phyloP scores from a whole-genome alignment of 106 monocot genomes.

The Dioscorea alata region DNA sequence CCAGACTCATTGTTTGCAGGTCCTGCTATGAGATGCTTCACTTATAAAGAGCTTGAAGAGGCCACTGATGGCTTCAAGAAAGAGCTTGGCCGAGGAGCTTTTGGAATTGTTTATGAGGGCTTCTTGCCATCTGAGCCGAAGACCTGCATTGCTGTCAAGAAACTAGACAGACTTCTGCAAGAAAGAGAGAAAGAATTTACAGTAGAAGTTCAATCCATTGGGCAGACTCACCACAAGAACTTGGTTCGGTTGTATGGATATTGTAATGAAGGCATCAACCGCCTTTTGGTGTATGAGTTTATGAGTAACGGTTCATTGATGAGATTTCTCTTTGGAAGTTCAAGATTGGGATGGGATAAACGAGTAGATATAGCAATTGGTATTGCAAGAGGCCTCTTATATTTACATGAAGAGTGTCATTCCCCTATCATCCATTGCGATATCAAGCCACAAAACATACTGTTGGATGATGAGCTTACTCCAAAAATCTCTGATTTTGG shows the following conservation, averaged over 20 bases:
- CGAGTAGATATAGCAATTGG: background rate
- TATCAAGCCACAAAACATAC: slow-evolving; percentile 28
- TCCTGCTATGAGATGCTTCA: slow-evolving; percentile 5
- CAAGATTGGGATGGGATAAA: background rate
- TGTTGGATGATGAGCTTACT: slow-evolving; percentile 16
- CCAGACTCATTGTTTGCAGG: background rate
- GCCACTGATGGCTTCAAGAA: slow-evolving; percentile 30
- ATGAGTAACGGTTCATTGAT: slow-evolving; percentile 9
- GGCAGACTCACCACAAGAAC: slow-evolving; percentile 8
- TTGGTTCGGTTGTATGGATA: slow-evolving; percentile 2
- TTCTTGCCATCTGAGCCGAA: background rate
- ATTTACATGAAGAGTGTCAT: slow-evolving; percentile 24
- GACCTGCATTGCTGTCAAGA: slow-evolving; percentile 25
- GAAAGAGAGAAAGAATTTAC: slow-evolving; percentile 10
- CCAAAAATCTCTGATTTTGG: slow-evolving; percentile 30
- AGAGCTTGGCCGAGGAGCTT: slow-evolving; percentile 31
- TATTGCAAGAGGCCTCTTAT: slow-evolving; percentile 4
- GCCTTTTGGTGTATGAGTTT: slow-evolving; percentile 5
- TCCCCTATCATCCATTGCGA: slow-evolving; percentile 28
- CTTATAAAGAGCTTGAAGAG: too few species aligned
- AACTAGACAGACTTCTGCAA: slow-evolving; percentile 12
- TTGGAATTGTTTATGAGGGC: slow-evolving; percentile 29
- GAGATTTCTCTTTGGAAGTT: background rate
- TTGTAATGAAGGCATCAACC: background rate
- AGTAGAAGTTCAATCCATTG: slow-evolving; percentile 5